Percentiles rank a stretch among this genome's conserved stretches.
These are phyloP conservation scores for Colletotrichum ledebouriae DNA, from an alignment of 2,329 filamentous ascomycete genomes.

Conservation along the genomic window DNA sequence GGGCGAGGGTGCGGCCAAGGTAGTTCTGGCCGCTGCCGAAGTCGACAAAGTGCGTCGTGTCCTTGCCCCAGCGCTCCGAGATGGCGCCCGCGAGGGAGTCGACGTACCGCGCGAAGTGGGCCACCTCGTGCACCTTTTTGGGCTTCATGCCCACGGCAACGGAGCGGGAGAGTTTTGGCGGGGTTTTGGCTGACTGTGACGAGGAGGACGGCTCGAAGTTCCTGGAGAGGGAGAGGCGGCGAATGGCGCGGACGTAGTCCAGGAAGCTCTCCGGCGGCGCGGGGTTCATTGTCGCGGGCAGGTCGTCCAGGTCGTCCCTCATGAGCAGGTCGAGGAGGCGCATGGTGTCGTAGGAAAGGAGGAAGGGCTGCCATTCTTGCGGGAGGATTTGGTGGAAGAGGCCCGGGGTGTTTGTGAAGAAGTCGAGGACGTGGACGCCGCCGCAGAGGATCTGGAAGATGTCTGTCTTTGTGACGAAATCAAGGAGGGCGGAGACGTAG, in stretches of 20 bases:
- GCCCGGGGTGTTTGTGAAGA: conserved; percentile 88
- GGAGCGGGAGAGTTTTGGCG: conserved; percentile 74
- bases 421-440: conserved; percentile 96
- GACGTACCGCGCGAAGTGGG: conserved; percentile 89
- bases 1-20: conserved; percentile 87
- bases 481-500: conserved; percentile 83
- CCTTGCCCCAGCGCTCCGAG: conserved; percentile 65
- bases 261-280: conserved; percentile 70
- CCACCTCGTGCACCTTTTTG: conserved; percentile 96
- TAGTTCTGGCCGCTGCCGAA: conserved; percentile 99
- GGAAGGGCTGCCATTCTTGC: conserved; percentile 84
- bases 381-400: conserved; percentile 85
- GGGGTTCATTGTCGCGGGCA: conserved; percentile 45
- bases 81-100: conserved; percentile 72
- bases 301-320: conserved; percentile 75
- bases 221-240: conserved; percentile 76
- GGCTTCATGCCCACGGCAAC: conserved; percentile 93
- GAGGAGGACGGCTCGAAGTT: conserved; percentile 62
- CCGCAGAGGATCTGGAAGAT: conserved; percentile 92
- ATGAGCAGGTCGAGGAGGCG: conserved; percentile 85
- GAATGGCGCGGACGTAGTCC: conserved; percentile 79
- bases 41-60: conserved; percentile 90
- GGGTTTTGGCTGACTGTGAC: conserved; percentile 51
- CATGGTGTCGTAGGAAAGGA: conserved; percentile 78
- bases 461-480: conserved; percentile 80